Conservation (phyloP, 2,329 filamentous ascomycete genomes). For the Xylariaceae sp. region DNA sequence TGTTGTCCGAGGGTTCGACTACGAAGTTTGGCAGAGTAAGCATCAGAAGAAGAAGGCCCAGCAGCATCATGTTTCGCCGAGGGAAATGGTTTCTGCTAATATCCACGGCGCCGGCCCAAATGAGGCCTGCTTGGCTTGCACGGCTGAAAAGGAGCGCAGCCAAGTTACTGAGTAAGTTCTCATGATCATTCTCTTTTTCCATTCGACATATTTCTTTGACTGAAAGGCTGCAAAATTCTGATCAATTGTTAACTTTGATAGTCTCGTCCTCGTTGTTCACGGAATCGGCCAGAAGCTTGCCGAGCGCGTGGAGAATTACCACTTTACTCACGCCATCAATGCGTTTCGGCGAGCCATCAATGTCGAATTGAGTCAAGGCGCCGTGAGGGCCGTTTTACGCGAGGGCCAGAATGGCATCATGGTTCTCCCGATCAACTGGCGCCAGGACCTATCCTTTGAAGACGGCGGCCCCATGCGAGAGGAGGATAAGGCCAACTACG, state of each 20-base stretch:
- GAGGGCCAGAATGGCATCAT: slow-evolving; percentile 82
- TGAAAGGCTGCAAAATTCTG: background rate
- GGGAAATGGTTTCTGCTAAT: slow-evolving; percentile 29
- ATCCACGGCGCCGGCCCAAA: slow-evolving; percentile 18
- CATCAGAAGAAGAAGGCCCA: slow-evolving; percentile 46
- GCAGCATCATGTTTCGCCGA: slow-evolving; percentile 25
- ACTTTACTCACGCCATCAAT: slow-evolving; percentile 96
- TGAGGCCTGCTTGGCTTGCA: slow-evolving; percentile 52
- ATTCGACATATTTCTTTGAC: background rate
- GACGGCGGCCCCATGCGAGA: slow-evolving; percentile 61
- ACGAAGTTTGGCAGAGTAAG: slow-evolving; percentile 66
- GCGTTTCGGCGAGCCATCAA: slow-evolving; percentile 82
- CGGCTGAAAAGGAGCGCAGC: slow-evolving; percentile 56
- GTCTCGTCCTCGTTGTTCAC: slow-evolving; percentile 80
- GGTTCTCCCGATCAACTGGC: slow-evolving; percentile 93
- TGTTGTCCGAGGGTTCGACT: slow-evolving; percentile 85
- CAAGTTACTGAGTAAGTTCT: slow-evolving; percentile 62
- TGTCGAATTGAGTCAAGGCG: slow-evolving; percentile 68
- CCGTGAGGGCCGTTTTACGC: slow-evolving; percentile 70
- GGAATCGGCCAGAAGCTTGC: slow-evolving; percentile 96
- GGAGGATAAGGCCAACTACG: slow-evolving; percentile 48
- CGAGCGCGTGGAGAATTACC: slow-evolving; percentile 89
- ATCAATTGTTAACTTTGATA: slow-evolving; percentile 5
- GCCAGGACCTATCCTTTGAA: slow-evolving; percentile 80
- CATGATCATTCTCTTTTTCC: background rate